Evolutionary conservation across 768 basidiomycete genomes (phyloP).

Genomic region (Albatrellus ellisii): DNA sequence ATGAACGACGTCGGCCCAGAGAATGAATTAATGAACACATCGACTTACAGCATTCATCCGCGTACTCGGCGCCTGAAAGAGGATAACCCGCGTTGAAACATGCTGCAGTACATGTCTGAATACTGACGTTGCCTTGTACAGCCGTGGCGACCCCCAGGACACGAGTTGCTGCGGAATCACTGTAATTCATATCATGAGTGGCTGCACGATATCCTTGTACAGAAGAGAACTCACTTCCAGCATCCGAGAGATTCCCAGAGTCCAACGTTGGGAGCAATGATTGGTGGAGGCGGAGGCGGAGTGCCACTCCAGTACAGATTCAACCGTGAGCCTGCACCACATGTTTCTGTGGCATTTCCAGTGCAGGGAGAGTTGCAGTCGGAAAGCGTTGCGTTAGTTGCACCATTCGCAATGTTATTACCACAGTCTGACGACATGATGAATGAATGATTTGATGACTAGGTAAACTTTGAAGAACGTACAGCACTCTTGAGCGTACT

Average conservation of each 20-base stretch:
- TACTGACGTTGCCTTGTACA: constrained; percentile 30
- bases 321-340: constrained; percentile 46
- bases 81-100: constrained; percentile 42
- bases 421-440: constrained; percentile 42
- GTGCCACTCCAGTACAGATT: constrained; percentile 54
- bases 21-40: neutral
- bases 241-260: constrained; percentile 66
- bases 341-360: constrained; percentile 42
- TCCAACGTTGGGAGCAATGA: constrained; percentile 39
- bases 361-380: constrained; percentile 53
- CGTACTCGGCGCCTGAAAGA: constrained; percentile 27
- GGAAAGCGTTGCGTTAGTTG: constrained; percentile 28
- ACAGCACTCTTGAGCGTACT: constrained; percentile 58
- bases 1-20: neutral
- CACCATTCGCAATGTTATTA: constrained; percentile 34
- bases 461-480: constrained; percentile 13
- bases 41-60: constrained; percentile 37
- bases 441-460: neutral
- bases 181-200: constrained; percentile 10
- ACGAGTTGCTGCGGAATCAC: constrained; percentile 23
- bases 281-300: constrained; percentile 40
- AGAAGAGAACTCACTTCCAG: constrained; percentile 35
- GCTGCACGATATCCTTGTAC: constrained; percentile 1
- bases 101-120: constrained; percentile 43
- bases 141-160: constrained; percentile 19